A percentile compares a stretch with the other conserved stretches of the same genome.
Evolutionary conservation across 208 protist genomes (phyloP).

Genomic region (Tetramitus jugosus): DNA sequence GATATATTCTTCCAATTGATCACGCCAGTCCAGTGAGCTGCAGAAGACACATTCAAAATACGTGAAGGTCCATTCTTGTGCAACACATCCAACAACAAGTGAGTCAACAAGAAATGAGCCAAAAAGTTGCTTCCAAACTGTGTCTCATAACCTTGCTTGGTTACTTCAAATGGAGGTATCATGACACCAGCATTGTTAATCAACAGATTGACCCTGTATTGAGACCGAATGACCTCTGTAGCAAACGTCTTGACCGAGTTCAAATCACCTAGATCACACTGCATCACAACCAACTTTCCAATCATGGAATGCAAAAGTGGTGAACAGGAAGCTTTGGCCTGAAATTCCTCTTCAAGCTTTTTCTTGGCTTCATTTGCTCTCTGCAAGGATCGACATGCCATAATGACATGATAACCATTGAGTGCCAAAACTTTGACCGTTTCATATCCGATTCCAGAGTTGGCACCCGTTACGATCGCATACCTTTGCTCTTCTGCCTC

Average conservation of each 20-base stretch:
- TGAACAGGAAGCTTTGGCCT: neutral
- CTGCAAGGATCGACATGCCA: neutral
- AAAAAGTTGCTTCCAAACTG: slow-evolving; percentile 12
- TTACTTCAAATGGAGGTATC: neutral
- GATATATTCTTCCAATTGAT: neutral
- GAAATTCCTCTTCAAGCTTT: neutral
- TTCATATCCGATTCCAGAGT: slow-evolving; percentile 16
- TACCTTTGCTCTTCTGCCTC: no score
- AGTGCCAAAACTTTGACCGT: neutral
- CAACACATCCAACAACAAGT: neutral
- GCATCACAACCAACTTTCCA: neutral
- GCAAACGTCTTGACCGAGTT: neutral
- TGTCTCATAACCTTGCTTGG: slow-evolving; percentile 14
- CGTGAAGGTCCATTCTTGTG: neutral
- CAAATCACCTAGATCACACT: neutral
- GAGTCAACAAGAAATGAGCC: neutral
- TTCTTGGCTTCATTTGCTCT: neutral
- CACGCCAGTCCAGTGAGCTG: neutral
- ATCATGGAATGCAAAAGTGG: no score
- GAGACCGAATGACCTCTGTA: neutral
- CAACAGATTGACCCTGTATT: neutral
- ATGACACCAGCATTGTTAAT: slow-evolving; percentile 11
- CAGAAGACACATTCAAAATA: neutral
- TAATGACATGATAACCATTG: neutral
- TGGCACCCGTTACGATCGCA: neutral